Percentiles rank a stretch among this genome's conserved stretches.
These are phyloP conservation scores for Hericium coralloides DNA, from an alignment of 768 basidiomycete genomes.

Conservation along the genomic window DNA sequence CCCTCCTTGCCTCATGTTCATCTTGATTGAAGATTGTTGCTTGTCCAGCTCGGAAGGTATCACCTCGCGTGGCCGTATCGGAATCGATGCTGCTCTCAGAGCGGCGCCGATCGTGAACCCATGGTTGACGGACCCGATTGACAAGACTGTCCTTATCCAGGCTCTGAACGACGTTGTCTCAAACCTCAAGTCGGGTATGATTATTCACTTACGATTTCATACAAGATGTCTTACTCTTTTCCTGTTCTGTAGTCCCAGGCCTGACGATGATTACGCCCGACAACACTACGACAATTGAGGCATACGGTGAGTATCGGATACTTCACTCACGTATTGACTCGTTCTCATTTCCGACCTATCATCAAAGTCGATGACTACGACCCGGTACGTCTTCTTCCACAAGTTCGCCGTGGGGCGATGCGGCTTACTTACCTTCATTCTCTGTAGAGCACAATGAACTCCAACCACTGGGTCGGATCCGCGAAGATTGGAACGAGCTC, in stretches of 20 bases:
- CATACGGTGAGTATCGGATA: slow-evolving; percentile 33
- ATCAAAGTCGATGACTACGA: slow-evolving; percentile 21
- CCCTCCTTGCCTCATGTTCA: neutral
- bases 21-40: neutral
- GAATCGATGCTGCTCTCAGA: slow-evolving; percentile 43
- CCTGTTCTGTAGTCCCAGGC: slow-evolving; percentile 29
- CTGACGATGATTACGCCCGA: slow-evolving; percentile 54
- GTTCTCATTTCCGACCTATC: too few relatives aligned
- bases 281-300: slow-evolving; percentile 41
- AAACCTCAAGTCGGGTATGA: slow-evolving; percentile 32
- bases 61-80: slow-evolving; percentile 54
- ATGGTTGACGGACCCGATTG: slow-evolving; percentile 50
- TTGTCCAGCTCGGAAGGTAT: slow-evolving; percentile 43
- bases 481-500: slow-evolving; percentile 34
- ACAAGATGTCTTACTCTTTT: neutral
- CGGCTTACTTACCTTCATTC: slow-evolving; percentile 24
- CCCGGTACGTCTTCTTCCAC: slow-evolving; percentile 10
- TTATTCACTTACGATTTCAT: neutral
- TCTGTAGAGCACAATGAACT: slow-evolving; percentile 32
- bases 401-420: neutral
- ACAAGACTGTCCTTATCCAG: slow-evolving; percentile 41
- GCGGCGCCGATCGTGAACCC: slow-evolving; percentile 41
- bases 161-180: slow-evolving; percentile 41
- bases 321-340: neutral
- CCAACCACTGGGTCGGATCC: slow-evolving; percentile 60